Evolutionary conservation across 2,329 filamentous ascomycete genomes (phyloP), one percentile per base, ranked within the genome.

Genomic region (Alternaria gaisen): DNA sequence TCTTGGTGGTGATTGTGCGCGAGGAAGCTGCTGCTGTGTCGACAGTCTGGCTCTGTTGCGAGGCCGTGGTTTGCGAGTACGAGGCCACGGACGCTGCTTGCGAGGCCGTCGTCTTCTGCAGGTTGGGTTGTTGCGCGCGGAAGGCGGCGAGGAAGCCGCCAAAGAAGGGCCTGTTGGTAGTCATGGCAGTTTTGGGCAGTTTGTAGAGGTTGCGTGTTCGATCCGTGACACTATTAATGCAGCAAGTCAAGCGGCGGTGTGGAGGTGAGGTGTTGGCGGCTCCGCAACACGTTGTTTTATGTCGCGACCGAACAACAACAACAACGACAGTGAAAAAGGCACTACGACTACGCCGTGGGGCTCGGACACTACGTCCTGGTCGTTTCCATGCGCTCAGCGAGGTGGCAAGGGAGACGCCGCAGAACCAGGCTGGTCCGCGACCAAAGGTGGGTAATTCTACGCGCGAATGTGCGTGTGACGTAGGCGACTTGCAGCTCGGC

Each of bases 101-200:
- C 18, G 80, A 75, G n/a, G 80, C 79, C 11, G 86, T 82, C 24
- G 86, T 80, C 71, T 89, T 89, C 66, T 87, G 81, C 26, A 85
- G 83, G 57, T 84, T 82, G 42, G 87, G 87, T 73, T 90, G 87
- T 72, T 90, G 87, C 52, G 88, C 87, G 53, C 88, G 84, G 72
- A 91, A 91, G 64, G 88, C 87, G 48, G 88, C 85, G 63, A 90
- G 84, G 80, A 90, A 89, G 80, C 87, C 88, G 67, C 87, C 84
- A 70, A 91, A 83, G 80, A 90, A 90, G 48, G 84, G 88, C 59
- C 87, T 80, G 80, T 90, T 89, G 65, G 86, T 88, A 2, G 87
- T 85, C 87, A 90, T 90, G 69, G 60, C 81, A 60, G 57, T 59
- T 22, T 22, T 22, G 22, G 22, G 22, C 22, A 2, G 24, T 26